These are phyloP conservation scores for Wickerhamomyces tratensis DNA, from an alignment of 805 yeast genomes.

Conservation along the genomic window DNA sequence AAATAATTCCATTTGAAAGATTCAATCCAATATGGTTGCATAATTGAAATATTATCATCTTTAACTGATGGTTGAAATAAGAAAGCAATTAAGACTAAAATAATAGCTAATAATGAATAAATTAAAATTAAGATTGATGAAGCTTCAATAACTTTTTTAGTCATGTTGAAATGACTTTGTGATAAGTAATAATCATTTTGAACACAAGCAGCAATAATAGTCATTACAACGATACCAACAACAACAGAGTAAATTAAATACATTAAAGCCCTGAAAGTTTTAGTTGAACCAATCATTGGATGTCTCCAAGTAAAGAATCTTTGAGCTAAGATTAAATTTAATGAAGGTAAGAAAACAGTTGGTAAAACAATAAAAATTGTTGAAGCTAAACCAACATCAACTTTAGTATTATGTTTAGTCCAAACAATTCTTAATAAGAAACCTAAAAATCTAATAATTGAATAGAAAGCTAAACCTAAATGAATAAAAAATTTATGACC, in stretches of 20 bases:
- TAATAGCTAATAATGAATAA: conserved; percentile 47
- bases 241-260: conserved; percentile 42
- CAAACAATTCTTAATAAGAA: conserved; percentile 50
- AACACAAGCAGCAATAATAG: conserved; percentile 51
- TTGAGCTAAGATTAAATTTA: conserved; percentile 60
- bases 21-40: conserved; percentile 73
- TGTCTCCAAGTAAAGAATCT: conserved; percentile 73
- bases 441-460: conserved; percentile 46
- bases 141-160: conserved; percentile 45
- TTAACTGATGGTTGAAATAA: conserved; percentile 42
- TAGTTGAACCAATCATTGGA: conserved; percentile 53
- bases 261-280: conserved; percentile 40
- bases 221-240: conserved; percentile 48
- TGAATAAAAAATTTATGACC: conserved; percentile 53
- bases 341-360: conserved; percentile 45
- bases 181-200: conserved; percentile 50
- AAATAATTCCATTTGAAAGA: conserved; percentile 52
- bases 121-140: conserved; percentile 35
- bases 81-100: conserved; percentile 42
- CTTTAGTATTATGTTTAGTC: conserved; percentile 36
- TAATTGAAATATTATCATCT: conserved; percentile 43
- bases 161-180: conserved; percentile 34
- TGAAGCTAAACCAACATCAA: conserved; percentile 43
- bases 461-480: conserved; percentile 44
- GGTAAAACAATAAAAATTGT: conserved; percentile 51